Conservation (phyloP, 345 rosid species). For the Pelargonium nanum region DNA sequence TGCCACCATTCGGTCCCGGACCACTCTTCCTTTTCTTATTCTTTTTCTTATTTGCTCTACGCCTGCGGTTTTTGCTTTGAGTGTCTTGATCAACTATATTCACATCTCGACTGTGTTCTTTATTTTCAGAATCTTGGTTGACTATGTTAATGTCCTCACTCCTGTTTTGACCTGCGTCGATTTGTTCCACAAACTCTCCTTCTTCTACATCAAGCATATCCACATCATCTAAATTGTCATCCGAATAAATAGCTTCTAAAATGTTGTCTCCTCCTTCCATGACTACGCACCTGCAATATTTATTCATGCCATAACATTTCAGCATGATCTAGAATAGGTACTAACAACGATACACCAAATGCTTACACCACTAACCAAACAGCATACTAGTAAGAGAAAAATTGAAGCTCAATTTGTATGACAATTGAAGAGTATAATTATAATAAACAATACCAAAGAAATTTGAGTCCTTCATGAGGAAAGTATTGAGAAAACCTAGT, state of each 20-base stretch:
- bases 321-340: neutral
- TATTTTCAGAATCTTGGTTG: neutral
- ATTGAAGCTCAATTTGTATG: no score
- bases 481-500: no score
- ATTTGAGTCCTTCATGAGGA: no score
- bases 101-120: constrained; percentile 8
- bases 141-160: constrained; percentile 7
- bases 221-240: constrained; percentile 24
- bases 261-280: constrained; percentile 64
- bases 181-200: constrained; percentile 53
- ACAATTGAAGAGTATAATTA: no score
- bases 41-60: constrained; percentile 37
- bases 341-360: no score
- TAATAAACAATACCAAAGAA: no score
- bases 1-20: constrained; percentile 29
- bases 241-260: constrained; percentile 44
- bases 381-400: no score
- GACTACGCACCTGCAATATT: neutral
- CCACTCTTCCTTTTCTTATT: constrained; percentile 35
- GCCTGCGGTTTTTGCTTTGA: constrained; percentile 25
- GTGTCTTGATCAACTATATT: constrained; percentile 20
- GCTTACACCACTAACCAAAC: no score
- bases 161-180: constrained; percentile 13
- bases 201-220: constrained; percentile 82
- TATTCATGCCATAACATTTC: no score